Percentiles rank a stretch among this genome's conserved stretches.
These are phyloP conservation scores for Nicotiana noctiflora DNA, from an alignment of 257 asterid species.

Conservation along the genomic window DNA sequence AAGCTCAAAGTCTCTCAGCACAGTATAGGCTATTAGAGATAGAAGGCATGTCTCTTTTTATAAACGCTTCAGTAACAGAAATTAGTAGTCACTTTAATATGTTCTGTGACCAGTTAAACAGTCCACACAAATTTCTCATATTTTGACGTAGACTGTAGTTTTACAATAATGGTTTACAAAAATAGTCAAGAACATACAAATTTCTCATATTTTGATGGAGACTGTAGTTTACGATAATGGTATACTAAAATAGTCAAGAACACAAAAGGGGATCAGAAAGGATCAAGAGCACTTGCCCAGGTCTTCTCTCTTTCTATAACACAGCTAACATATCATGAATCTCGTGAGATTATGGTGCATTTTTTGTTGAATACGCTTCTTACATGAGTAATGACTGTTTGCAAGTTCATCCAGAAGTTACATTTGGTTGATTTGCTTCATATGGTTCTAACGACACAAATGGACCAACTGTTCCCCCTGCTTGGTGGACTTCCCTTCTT, in stretches of 20 bases:
- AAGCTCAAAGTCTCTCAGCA: background rate
- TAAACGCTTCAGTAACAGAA: background rate
- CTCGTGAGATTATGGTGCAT: background rate
- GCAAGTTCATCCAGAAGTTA: background rate
- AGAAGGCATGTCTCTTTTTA: background rate
- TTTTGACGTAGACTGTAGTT: background rate
- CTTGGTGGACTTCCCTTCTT: background rate
- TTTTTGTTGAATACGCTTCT: background rate
- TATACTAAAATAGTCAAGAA: background rate
- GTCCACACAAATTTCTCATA: background rate
- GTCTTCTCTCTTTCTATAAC: background rate
- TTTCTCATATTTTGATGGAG: background rate
- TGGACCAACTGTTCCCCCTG: background rate
- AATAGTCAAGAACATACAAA: background rate
- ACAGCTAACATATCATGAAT: background rate
- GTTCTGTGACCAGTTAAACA: slow-evolving; percentile 2
- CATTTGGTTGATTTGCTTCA: background rate
- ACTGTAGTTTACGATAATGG: background rate
- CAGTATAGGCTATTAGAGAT: background rate
- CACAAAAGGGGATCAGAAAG: background rate
- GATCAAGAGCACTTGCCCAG: background rate
- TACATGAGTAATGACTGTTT: background rate
- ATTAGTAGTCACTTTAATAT: background rate
- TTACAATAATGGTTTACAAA: background rate
- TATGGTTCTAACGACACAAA: background rate